Evolutionary conservation across 1,284 basidiomycete genomes (phyloP).

Genomic region (Boletus sp.): DNA sequence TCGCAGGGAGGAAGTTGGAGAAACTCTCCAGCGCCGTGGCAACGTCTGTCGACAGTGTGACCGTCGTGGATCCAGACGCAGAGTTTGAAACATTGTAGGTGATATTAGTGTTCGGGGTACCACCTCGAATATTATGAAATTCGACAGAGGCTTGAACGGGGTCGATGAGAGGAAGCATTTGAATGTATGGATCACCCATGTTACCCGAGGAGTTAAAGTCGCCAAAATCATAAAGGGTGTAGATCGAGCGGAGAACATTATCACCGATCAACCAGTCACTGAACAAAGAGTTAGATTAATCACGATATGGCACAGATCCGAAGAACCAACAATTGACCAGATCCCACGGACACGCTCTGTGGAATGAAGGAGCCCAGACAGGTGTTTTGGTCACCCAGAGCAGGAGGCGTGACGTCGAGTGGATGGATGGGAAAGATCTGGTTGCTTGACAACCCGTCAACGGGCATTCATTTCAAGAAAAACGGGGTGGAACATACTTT

Average conservation of each 20-base stretch:
- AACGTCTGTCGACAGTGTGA: slow-evolving; percentile 52
- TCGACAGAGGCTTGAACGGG: slow-evolving; percentile 64
- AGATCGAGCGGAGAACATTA: slow-evolving; percentile 77
- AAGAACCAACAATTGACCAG: slow-evolving; percentile 57
- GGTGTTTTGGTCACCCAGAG: slow-evolving; percentile 39
- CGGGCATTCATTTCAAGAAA: slow-evolving; percentile 4
- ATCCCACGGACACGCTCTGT: slow-evolving; percentile 48
- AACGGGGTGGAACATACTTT: slow-evolving; percentile 42
- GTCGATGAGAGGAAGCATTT: slow-evolving; percentile 63
- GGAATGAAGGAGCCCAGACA: slow-evolving; percentile 76
- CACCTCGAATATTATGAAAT: slow-evolving; percentile 64
- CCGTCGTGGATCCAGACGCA: slow-evolving; percentile 42
- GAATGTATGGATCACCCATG: slow-evolving; percentile 73
- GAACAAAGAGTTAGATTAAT: slow-evolving; percentile 8
- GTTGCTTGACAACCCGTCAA: slow-evolving; percentile 40
- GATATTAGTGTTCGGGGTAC: slow-evolving; percentile 57
- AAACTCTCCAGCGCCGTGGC: slow-evolving; percentile 56
- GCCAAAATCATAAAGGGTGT: slow-evolving; percentile 84
- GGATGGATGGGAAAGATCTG: slow-evolving; percentile 71
- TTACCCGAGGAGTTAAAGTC: slow-evolving; percentile 60
- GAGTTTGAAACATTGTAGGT: slow-evolving; percentile 56
- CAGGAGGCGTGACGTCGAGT: slow-evolving; percentile 58
- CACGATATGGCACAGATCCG: background rate
- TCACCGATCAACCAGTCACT: slow-evolving; percentile 82
- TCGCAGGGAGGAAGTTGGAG: slow-evolving; percentile 58